Base-by-base conservation (phyloP, 139 green algal genomes). In the Microglena sp. region DNA sequence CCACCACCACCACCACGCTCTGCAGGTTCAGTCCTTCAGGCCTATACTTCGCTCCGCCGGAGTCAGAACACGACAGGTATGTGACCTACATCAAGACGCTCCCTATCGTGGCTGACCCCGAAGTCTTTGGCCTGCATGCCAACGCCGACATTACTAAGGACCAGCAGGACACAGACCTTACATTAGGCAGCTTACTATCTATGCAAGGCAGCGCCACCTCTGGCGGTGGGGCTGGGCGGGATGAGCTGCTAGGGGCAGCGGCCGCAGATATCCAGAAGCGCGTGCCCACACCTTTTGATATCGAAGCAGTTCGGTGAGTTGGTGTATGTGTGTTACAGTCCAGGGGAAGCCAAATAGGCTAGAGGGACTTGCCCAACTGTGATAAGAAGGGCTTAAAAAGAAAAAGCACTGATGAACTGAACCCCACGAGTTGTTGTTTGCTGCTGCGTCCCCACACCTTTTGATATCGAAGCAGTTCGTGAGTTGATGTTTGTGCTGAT, bases 91-190 rank as follows among this genome's bases (percentile, higher is more conserved):
- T 89, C 40, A 65, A 60, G 21, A 40, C 4, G 21, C 69, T 93
- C 62, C 87, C 86, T 15, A 62, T 83, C 21, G 34, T 74, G 15
- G 75, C 79, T 1, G 60, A 69, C 21, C 86, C 86, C 15, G 83
- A 87, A 69, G 82, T 78, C 24, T 92, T 90, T 57, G 86, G 86
- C 3, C 78, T 91, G 66, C 84, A 92, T 66, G 76, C 70, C 55
- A 92, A 92, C 69, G 86, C 84, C 26, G 85, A 90, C 74, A 92
- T 92, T 73, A 87, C 80, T 4, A 87, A 87, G 62, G 82, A 91
- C 71, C 80, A 84, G 67, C 66, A 86, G 59, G 84, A 92, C 66
- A 82, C 82, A 0, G 74, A 90, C 62, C 60, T 72, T 28, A 57
- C 91, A 72, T 72, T 92, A 21, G 71, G 64, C 22, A 73, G 60